Percentiles rank a stretch among this genome's conserved stretches.
phyloP scores from a whole-genome alignment of 2,329 filamentous ascomycete species.

The Mollisiaceae sp. region DNA sequence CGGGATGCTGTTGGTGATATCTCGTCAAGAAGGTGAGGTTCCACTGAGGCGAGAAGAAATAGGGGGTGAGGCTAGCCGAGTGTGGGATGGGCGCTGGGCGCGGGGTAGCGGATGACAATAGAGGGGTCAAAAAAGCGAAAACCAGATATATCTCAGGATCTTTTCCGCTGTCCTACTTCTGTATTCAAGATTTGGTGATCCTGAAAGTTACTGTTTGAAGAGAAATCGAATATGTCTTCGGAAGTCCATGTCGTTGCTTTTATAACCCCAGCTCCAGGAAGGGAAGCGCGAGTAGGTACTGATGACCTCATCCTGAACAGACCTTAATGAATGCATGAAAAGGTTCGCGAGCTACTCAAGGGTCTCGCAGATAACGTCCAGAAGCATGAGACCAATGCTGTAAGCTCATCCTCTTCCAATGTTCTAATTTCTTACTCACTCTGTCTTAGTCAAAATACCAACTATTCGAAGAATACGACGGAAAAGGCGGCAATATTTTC shows the following conservation, averaged over 20 bases:
- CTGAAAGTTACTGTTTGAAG: background rate
- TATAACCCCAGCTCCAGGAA: slow-evolving; percentile 30
- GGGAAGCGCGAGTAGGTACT: slow-evolving; percentile 30
- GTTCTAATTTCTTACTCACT: background rate
- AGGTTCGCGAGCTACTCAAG: slow-evolving; percentile 24
- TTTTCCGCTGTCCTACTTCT: background rate
- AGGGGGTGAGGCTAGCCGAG: background rate
- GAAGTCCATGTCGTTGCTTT: slow-evolving; percentile 28
- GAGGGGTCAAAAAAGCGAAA: background rate
- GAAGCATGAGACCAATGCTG: slow-evolving; percentile 24
- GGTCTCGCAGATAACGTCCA: slow-evolving; percentile 27
- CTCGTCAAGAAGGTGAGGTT: background rate
- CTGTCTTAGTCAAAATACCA: slow-evolving; percentile 26
- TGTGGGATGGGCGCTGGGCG: background rate
- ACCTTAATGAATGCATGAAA: background rate
- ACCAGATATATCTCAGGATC: background rate
- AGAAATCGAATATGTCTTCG: slow-evolving; percentile 11
- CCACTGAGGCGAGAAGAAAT: background rate
- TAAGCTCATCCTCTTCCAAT: slow-evolving; percentile 4
- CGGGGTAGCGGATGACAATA: slow-evolving; percentile 1
- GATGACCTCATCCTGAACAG: background rate
- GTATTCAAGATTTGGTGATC: background rate
- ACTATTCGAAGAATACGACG: slow-evolving; percentile 28
- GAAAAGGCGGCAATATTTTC: slow-evolving; percentile 24
- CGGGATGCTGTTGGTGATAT: background rate